Evolutionary conservation across 495 filamentous ascomycete species (phyloP), one percentile per base, ranked within the genome.

Genomic region (Jackrogersella multiformis): DNA sequence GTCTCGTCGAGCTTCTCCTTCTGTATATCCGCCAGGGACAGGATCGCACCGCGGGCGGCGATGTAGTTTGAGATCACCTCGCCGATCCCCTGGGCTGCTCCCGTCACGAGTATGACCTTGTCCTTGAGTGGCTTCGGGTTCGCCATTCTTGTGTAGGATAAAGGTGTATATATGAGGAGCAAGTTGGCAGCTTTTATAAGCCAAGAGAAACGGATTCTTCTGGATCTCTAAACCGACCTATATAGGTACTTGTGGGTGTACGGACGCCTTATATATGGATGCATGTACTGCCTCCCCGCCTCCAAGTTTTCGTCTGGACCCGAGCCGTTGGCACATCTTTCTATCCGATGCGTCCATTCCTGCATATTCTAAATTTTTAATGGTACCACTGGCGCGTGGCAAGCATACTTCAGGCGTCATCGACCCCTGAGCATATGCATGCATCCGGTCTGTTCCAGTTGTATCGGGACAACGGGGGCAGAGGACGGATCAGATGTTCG

Each of bases 71-170:
- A 78, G 21, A 82, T 80, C 2, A 78, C 79, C n/a, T 80, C 74
- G 21, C 83, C 84, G 53, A 86, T 81, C 3, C 84, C 84, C 8
- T 74, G 75, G 6, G 82, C 76, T 5, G 77, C 81, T 46, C 84
- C 84, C 30, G 84, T 86, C 21, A 86, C 58, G 45, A 78, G 77
- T 66, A 84, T 79, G 56, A 84, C 78, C 74, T 81, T 86, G 63
- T 56, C 39, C 13, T 45, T 52, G 1, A 61, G 32, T 36, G 67
- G 61, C 15, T 65, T 56, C 7, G 61, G 51, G 44, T 58, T 45
- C 18, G 67, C 67, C 67, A 70, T 70, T 36, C n/a, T 23, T 38
- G 1, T 2, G 1, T 2, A 5, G 23, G 18, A 13, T 18, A 32
- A 54, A 12, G 2, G 28, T 52, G 8, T 23, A 38, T 53, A 15